Conservation (phyloP, 2,329 filamentous ascomycete genomes). For the Ramularia endophylla region DNA sequence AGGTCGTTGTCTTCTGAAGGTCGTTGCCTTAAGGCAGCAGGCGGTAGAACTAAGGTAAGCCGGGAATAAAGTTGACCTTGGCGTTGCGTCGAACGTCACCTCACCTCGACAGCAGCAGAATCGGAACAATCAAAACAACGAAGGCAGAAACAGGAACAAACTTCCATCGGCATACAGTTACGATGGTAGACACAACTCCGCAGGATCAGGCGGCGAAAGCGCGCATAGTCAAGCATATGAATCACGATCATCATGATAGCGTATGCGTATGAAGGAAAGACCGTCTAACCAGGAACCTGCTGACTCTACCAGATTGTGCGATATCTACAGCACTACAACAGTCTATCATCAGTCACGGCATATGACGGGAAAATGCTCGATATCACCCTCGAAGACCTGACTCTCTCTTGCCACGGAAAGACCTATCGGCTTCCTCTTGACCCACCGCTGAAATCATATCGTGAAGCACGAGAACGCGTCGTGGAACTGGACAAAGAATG, state of each 20-base stretch:
- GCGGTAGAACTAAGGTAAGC: too few species aligned
- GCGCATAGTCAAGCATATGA: conserved; percentile 78
- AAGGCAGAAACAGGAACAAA: conserved; percentile 3
- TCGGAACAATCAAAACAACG: too few species aligned
- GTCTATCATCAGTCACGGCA: conserved; percentile 51
- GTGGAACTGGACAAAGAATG: conserved; percentile 65
- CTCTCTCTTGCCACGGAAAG: conserved; percentile 49
- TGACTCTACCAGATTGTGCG: conserved; percentile 48
- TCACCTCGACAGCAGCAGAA: too few species aligned
- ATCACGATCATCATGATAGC: conserved; percentile 69
- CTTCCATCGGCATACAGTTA: not conserved
- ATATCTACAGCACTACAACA: conserved; percentile 69
- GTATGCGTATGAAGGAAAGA: conserved; percentile 29
- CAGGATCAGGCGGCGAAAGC: conserved; percentile 47
- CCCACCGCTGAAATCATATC: conserved; percentile 63
- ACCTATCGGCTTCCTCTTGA: conserved; percentile 55
- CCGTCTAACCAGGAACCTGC: not conserved
- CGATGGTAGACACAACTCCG: conserved; percentile 20
- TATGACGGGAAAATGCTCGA: conserved; percentile 58
- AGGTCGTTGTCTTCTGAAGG: too few species aligned
- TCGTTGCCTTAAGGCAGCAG: too few species aligned
- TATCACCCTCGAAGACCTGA: too few species aligned
- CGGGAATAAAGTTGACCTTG: too few species aligned
- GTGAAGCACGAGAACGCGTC: conserved; percentile 63
- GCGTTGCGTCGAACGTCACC: too few species aligned